These are phyloP conservation scores for Hygrophoropsis aurantiaca DNA, from an alignment of 768 basidiomycete genomes.

Conservation along the genomic window DNA sequence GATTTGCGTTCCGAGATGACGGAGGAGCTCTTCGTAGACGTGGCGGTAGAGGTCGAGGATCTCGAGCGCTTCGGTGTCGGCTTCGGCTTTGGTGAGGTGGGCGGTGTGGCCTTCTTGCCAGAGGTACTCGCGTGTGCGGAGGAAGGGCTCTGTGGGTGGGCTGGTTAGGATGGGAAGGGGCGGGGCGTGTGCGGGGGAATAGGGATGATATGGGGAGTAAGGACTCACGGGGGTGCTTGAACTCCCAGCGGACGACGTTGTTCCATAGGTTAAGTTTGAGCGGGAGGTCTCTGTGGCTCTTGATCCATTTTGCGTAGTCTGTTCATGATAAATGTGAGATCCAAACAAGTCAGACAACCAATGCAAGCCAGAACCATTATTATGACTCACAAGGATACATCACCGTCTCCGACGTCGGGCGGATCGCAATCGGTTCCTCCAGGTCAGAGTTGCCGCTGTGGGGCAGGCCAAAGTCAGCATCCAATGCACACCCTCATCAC, in stretches of 20 bases:
- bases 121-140: conserved; percentile 98
- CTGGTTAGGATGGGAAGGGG: too few species aligned
- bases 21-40: conserved; percentile 95
- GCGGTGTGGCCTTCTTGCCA: conserved; percentile 99
- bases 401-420: conserved; percentile 96
- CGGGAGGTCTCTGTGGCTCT: conserved; percentile 94
- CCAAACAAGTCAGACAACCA: too few species aligned
- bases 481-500: background rate
- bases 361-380: too few species aligned
- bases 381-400: conserved; percentile 93
- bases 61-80: conserved; percentile 86
- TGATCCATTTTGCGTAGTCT: conserved; percentile 99
- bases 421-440: conserved; percentile 96
- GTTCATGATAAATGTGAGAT: background rate
- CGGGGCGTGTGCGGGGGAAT: too few species aligned
- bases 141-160: conserved; percentile 84
- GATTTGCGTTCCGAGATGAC: conserved; percentile 97
- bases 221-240: conserved; percentile 91
- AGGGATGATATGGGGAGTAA: too few species aligned
- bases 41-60: conserved; percentile 95
- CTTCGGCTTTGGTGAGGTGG: conserved; percentile 83
- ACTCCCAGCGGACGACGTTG: conserved; percentile 99
- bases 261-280: conserved; percentile 99
- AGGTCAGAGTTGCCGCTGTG: conserved; percentile 85
- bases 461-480: conserved; percentile 4